A percentile compares a stretch with the other conserved stretches of the same genome.
These are phyloP conservation scores for Kazachstania taianensis DNA, from an alignment of 805 yeast species.

Conservation along the genomic window DNA sequence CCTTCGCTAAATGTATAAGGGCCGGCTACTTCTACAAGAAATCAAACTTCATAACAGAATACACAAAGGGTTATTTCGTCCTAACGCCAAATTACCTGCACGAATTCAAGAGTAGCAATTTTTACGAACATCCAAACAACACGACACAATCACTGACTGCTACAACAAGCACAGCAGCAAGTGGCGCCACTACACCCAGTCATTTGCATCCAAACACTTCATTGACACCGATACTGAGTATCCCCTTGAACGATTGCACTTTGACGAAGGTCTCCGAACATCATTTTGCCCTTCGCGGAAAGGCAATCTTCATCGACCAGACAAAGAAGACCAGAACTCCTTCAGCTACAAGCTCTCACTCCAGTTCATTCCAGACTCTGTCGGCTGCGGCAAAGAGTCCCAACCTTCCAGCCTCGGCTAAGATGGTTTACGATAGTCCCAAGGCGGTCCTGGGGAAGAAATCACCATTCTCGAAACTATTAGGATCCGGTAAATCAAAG, in stretches of 20 bases:
- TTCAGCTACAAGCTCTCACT: not conserved
- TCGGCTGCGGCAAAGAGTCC: constrained; percentile 9
- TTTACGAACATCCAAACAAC: constrained; percentile 15
- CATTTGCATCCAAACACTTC: constrained; percentile 8
- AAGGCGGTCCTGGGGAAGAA: constrained; percentile 2
- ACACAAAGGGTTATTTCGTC: constrained; percentile 57
- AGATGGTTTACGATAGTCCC: not conserved
- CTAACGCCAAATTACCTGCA: constrained; percentile 58
- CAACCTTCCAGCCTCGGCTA: not conserved
- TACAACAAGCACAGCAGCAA: not conserved
- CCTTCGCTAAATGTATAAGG: constrained; percentile 42
- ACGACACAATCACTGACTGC: not conserved
- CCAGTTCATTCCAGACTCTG: constrained; percentile 1
- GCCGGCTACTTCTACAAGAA: constrained; percentile 53
- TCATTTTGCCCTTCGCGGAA: constrained; percentile 34
- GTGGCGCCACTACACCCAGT: not conserved
- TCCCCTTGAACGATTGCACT: constrained; percentile 30
- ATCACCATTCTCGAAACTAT: constrained; percentile 8
- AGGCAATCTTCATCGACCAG: constrained; percentile 16
- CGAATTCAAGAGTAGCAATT: constrained; percentile 43
- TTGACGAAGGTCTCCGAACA: constrained; percentile 28
- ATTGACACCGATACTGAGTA: constrained; percentile 35
- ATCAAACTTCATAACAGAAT: constrained; percentile 51
- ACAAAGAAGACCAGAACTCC: constrained; percentile 7
- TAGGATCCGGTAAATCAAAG: constrained; percentile 6